Evolutionary conservation across 805 yeast species (phyloP).

Genomic region (Yarrowia divulgata): DNA sequence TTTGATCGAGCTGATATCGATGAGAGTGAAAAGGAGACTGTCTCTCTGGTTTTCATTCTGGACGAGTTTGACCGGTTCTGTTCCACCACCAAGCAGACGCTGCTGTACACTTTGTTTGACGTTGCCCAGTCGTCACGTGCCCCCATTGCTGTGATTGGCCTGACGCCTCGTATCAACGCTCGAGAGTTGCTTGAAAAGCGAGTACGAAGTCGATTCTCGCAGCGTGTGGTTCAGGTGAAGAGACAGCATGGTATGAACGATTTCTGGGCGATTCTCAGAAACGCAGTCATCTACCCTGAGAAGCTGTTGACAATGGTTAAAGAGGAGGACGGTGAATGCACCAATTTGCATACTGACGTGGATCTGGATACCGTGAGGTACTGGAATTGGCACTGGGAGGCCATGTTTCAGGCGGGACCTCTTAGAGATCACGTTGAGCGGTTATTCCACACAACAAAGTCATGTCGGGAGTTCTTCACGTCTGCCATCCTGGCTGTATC

Average conservation of each 20-base stretch:
- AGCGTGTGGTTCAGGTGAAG: constrained; percentile 68
- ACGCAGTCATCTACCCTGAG: constrained; percentile 49
- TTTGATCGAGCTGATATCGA: constrained; percentile 45
- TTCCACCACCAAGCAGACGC: constrained; percentile 73
- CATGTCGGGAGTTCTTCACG: constrained; percentile 55
- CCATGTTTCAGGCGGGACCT: constrained; percentile 42
- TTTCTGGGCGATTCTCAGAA: constrained; percentile 59
- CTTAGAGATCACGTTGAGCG: constrained; percentile 53
- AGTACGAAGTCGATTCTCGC: constrained; percentile 88
- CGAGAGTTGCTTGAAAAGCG: constrained; percentile 88
- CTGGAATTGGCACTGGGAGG: constrained; percentile 45
- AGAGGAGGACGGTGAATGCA: not conserved
- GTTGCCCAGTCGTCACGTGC: constrained; percentile 72
- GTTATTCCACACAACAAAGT: constrained; percentile 66
- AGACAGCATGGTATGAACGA: constrained; percentile 58
- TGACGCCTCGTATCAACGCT: constrained; percentile 75
- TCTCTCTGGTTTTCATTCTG: constrained; percentile 76
- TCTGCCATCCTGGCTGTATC: constrained; percentile 46
- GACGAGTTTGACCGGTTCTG: constrained; percentile 89
- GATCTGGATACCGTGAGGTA: constrained; percentile 36
- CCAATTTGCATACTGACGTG: constrained; percentile 21
- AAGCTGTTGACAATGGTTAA: constrained; percentile 41
- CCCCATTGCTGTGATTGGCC: constrained; percentile 83
- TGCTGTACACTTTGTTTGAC: constrained; percentile 87
- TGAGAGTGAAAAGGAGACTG: constrained; percentile 43